These are phyloP conservation scores for Dictyophora rubrovolvata DNA, from an alignment of 768 basidiomycete genomes.

Conservation along the genomic window DNA sequence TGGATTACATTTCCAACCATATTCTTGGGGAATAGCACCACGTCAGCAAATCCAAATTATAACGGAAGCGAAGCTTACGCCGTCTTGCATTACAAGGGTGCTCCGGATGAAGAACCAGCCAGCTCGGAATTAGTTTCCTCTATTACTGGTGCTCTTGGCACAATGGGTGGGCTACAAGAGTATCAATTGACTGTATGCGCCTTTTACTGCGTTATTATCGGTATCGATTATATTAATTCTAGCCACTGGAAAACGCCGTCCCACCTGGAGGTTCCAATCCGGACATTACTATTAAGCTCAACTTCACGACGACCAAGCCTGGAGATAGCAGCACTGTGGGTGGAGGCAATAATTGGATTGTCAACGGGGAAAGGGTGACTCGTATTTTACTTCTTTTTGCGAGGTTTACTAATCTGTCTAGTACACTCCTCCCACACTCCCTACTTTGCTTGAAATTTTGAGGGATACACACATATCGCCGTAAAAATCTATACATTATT, in stretches of 20 bases:
- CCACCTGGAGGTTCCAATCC: background rate
- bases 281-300: constrained; percentile 4
- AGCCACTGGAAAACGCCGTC: constrained; percentile 1
- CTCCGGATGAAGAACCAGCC: constrained; percentile 26
- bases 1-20: constrained; percentile 21
- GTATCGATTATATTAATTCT: background rate
- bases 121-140: constrained; percentile 7
- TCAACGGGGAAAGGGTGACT: constrained; percentile 2
- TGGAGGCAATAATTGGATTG: constrained; percentile 6
- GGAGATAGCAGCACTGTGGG: constrained; percentile 1
- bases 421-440: constrained; percentile 13
- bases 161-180: background rate
- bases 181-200: constrained; percentile 1
- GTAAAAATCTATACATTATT: background rate
- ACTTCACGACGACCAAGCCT: constrained; percentile 8
- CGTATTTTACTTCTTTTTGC: background rate
- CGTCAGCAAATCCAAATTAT: constrained; percentile 3
- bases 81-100: constrained; percentile 34
- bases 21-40: constrained; percentile 2
- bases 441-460: constrained; percentile 14
- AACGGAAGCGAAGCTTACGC: constrained; percentile 27
- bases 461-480: background rate
- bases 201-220: background rate
- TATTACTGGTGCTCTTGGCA: background rate
- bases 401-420: background rate